A percentile compares a stretch with the other conserved stretches of the same genome.
Evolutionary conservation across 805 yeast species (phyloP).

Genomic region (Cyberlindnera suaveolens): DNA sequence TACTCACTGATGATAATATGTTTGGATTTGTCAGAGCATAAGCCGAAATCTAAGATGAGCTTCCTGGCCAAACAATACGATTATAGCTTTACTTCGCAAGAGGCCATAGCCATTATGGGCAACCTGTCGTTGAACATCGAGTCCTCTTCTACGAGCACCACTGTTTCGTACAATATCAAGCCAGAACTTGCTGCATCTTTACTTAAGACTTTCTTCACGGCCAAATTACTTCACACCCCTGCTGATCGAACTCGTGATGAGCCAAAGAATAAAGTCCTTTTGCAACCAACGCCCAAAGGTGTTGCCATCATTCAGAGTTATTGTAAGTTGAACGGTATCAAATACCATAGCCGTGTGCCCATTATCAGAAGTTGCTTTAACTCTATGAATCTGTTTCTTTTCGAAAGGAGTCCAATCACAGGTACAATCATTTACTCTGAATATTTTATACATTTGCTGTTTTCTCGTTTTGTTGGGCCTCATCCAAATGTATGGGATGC

Average conservation of each 20-base stretch:
- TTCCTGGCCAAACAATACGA: conserved; percentile 34
- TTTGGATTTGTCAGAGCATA: conserved; percentile 31
- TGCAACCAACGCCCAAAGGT: conserved; percentile 93
- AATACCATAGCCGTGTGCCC: conserved; percentile 30
- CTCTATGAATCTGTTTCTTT: conserved; percentile 61
- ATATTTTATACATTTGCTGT: conserved; percentile 58
- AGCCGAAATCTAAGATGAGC: conserved; percentile 20
- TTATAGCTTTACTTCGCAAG: conserved; percentile 44
- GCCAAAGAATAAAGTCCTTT: conserved; percentile 34
- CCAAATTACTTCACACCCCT: conserved; percentile 68
- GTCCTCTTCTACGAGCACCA: conserved; percentile 43
- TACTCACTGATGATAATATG: conserved; percentile 47
- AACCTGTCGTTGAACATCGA: conserved; percentile 42
- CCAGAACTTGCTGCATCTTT: conserved; percentile 42
- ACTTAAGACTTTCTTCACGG: conserved; percentile 46
- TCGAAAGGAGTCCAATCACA: conserved; percentile 56
- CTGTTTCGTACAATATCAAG: conserved; percentile 48
- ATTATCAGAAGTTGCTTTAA: conserved; percentile 55
- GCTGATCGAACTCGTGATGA: conserved; percentile 57
- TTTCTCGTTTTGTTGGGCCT: conserved; percentile 56
- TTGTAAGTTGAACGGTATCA: conserved; percentile 50
- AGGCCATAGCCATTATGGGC: conserved; percentile 49
- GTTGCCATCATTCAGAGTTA: conserved; percentile 61
- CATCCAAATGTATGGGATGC: conserved; percentile 69
- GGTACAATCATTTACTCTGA: conserved; percentile 58